phyloP scores from a whole-genome alignment of 768 basidiomycete species.

The Lepiota venenata region DNA sequence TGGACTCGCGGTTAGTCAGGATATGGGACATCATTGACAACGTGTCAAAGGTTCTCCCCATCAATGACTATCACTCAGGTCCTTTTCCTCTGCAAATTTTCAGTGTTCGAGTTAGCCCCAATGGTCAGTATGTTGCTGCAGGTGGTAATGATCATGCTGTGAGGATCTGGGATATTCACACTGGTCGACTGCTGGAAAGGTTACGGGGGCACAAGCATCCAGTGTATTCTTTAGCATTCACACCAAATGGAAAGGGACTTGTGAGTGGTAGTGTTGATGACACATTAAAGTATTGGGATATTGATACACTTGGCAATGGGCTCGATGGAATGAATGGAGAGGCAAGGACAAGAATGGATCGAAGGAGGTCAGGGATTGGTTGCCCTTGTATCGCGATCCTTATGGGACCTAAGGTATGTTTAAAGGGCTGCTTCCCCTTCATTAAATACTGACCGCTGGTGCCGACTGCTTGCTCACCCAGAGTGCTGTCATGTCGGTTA shows the following conservation, averaged over 20 bases:
- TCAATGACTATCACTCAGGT: conserved; percentile 38
- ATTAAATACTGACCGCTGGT: conserved; percentile 39
- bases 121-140: conserved; percentile 59
- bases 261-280: conserved; percentile 87
- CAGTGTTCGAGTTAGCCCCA: conserved; percentile 69
- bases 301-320: conserved; percentile 70
- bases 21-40: conserved; percentile 36
- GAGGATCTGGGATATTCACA: conserved; percentile 71
- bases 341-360: conserved; percentile 38
- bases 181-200: conserved; percentile 61
- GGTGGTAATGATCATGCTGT: conserved; percentile 69
- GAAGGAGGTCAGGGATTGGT: conserved; percentile 48
- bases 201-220: conserved; percentile 72
- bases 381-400: conserved; percentile 69
- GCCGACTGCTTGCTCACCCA: conserved; percentile 37
- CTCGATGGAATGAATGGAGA: conserved; percentile 25
- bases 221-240: conserved; percentile 81
- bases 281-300: conserved; percentile 82
- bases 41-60: conserved; percentile 34
- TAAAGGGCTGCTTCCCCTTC: conserved; percentile 25
- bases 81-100: conserved; percentile 75
- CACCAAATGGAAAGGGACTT: conserved; percentile 84
- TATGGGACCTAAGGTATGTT: conserved; percentile 75
- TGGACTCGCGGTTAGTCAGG: conserved; percentile 48
- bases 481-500: conserved; percentile 37